Percentiles rank a stretch among this genome's conserved stretches.
phyloP scores from a whole-genome alignment of 305 asterid genomes.

The Solanum aculeatissimum region DNA sequence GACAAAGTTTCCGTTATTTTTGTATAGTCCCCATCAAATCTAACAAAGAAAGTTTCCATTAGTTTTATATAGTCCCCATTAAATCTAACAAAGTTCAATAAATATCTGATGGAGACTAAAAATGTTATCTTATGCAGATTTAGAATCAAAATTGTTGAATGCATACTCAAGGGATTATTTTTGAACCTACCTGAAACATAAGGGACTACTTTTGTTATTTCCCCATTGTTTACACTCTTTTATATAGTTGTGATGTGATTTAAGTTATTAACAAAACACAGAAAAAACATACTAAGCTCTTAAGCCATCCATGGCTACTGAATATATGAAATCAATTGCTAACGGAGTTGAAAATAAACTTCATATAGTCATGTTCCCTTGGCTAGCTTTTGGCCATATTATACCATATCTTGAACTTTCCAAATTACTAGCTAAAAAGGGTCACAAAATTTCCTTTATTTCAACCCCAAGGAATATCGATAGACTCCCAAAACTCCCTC shows the following conservation, averaged over 20 bases:
- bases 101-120: too few species aligned
- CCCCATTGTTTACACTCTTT: not conserved
- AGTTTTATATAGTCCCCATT: too few species aligned
- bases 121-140: too few species aligned
- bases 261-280: not conserved
- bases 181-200: not conserved
- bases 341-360: not conserved
- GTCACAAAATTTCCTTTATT: slow-evolving; percentile 22
- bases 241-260: not conserved
- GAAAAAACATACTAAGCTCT: not conserved
- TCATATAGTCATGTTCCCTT: slow-evolving; percentile 15
- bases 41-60: too few species aligned
- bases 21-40: not conserved
- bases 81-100: too few species aligned
- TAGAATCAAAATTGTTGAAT: not conserved
- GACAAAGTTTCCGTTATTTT: too few species aligned
- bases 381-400: slow-evolving; percentile 28
- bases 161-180: not conserved
- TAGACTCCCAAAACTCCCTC: slow-evolving; percentile 17
- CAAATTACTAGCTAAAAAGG: slow-evolving; percentile 19
- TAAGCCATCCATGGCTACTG: not conserved
- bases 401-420: slow-evolving; percentile 20
- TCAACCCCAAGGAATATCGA: slow-evolving; percentile 22
- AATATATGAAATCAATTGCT: not conserved
- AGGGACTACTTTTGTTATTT: not conserved